Evolutionary conservation across 306 rosid species (phyloP).

Genomic region (Astragalus glycyphyllos): DNA sequence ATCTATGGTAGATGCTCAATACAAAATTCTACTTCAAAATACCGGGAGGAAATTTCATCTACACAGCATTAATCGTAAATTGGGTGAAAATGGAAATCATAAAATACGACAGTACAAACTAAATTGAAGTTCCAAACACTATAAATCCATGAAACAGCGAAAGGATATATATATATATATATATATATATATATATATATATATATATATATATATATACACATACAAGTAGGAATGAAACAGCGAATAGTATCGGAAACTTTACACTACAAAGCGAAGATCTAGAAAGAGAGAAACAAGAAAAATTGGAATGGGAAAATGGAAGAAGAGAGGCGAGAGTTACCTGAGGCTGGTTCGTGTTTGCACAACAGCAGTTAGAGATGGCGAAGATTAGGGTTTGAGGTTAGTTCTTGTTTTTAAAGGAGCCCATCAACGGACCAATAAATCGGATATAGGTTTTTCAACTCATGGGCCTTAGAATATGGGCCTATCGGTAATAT

Average conservation of each 20-base stretch:
- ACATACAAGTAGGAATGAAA: no score
- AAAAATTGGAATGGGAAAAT: background rate
- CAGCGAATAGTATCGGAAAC: background rate
- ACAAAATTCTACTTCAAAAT: no score
- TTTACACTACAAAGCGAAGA: background rate
- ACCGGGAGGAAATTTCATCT: background rate
- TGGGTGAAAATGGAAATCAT: no score
- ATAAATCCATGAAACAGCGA: background rate
- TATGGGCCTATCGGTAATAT: no score
- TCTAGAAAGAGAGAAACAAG: background rate
- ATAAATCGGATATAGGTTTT: no score
- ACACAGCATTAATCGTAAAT: no score
- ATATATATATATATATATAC: no score
- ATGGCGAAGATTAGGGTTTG: background rate
- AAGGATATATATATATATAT: no score
- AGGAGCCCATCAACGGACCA: no score
- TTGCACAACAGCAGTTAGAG: background rate
- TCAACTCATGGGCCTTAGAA: no score
- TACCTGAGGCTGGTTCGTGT: background rate
- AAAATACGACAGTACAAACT: background rate
- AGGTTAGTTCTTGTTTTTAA: background rate
- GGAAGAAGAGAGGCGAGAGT: background rate
- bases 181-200: no score
- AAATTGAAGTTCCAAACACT: background rate
- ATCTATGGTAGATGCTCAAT: background rate